Evolutionary conservation across 495 filamentous ascomycete genomes (phyloP).

Genomic region (Penicillium dipodomyicola): DNA sequence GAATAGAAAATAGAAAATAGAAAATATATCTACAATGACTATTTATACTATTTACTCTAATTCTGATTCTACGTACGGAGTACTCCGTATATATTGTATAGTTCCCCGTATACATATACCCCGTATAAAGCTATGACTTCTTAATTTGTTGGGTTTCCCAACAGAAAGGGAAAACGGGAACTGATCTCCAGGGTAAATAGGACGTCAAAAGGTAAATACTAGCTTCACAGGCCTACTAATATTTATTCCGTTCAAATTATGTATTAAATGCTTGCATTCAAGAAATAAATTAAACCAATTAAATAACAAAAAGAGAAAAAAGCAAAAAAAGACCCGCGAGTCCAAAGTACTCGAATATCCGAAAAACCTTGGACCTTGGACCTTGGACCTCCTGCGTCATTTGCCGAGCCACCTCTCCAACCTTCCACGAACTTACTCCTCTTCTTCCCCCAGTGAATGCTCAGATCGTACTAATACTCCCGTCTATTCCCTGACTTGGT

Average conservation of each 20-base stretch:
- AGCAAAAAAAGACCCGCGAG: background rate
- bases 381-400: constrained; percentile 18
- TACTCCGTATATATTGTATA: no score
- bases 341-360: background rate
- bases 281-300: background rate
- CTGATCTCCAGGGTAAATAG: constrained; percentile 20
- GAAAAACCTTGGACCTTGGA: background rate
- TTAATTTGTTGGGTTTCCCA: constrained; percentile 19
- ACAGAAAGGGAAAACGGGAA: constrained; percentile 19
- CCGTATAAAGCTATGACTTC: no score
- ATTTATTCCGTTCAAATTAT: background rate
- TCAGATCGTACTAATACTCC: background rate
- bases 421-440: constrained; percentile 1
- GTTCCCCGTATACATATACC: no score
- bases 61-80: no score
- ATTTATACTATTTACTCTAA: no score
- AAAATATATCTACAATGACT: no score
- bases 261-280: background rate
- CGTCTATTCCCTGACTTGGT: background rate
- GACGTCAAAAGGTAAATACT: background rate
- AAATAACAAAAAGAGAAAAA: background rate
- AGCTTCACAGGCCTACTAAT: background rate
- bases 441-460: background rate
- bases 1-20: no score
- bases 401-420: constrained; percentile 18